Evolutionary conservation across 2,329 filamentous ascomycete genomes (phyloP).

Genomic region (Aureobasidium lini): DNA sequence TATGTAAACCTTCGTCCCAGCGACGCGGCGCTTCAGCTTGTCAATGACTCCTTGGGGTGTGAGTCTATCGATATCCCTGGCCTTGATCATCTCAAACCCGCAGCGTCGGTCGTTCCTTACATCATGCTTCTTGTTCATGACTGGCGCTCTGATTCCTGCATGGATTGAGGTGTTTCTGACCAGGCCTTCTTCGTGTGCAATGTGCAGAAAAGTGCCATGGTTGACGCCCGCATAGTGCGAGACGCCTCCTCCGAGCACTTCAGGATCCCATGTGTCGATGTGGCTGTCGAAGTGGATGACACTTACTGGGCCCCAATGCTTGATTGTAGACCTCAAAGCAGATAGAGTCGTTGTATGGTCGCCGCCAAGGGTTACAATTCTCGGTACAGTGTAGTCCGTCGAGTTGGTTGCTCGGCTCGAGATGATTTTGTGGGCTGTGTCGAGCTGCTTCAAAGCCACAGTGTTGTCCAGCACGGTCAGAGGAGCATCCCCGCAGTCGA

Average conservation of each 20-base stretch:
- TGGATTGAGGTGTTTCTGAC: slow-evolving; percentile 53
- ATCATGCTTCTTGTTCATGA: slow-evolving; percentile 44
- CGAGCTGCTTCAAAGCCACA: slow-evolving; percentile 46
- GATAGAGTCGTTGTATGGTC: slow-evolving; percentile 51
- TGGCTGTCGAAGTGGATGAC: slow-evolving; percentile 54
- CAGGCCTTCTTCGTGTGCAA: slow-evolving; percentile 55
- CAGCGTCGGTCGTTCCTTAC: slow-evolving; percentile 50
- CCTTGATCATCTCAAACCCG: slow-evolving; percentile 51
- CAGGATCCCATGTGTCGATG: slow-evolving; percentile 49
- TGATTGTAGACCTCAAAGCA: slow-evolving; percentile 42
- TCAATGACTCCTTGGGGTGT: slow-evolving; percentile 43
- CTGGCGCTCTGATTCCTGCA: slow-evolving; percentile 53
- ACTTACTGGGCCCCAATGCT: slow-evolving; percentile 47
- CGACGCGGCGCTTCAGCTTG: slow-evolving; percentile 43
- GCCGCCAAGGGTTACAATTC: slow-evolving; percentile 48
- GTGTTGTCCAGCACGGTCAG: slow-evolving; percentile 44
- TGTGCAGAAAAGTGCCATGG: slow-evolving; percentile 56
- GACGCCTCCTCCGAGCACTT: slow-evolving; percentile 50
- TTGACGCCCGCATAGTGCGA: slow-evolving; percentile 55
- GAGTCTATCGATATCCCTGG: slow-evolving; percentile 46
- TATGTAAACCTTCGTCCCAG: slow-evolving; percentile 48
- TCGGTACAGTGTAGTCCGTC: slow-evolving; percentile 37
- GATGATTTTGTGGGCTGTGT: slow-evolving; percentile 43
- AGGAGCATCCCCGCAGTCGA: slow-evolving; percentile 50
- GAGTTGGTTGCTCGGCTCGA: slow-evolving; percentile 37